Evolutionary conservation across 2,329 filamentous ascomycete species (phyloP).

Genomic region (Leptodontidium sp.): DNA sequence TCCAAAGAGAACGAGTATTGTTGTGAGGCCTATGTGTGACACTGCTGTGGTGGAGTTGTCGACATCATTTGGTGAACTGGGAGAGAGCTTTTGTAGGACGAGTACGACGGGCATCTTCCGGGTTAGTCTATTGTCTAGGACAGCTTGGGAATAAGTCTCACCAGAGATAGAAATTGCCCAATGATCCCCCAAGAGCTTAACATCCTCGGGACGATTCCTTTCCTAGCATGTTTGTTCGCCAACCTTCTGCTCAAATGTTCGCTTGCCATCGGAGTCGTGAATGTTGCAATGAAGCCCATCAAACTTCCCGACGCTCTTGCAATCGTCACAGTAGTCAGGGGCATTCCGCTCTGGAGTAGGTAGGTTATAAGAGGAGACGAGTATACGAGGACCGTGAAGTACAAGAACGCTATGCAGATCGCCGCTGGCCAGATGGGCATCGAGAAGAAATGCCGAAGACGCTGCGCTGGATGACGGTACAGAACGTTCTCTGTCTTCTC

Average conservation of each 20-base stretch:
- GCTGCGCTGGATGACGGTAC: slow-evolving; percentile 36
- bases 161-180: slow-evolving; percentile 49
- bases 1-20: slow-evolving; percentile 45
- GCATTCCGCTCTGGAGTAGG: slow-evolving; percentile 57
- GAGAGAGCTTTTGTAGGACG: slow-evolving; percentile 43
- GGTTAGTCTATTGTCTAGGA: slow-evolving; percentile 8
- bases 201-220: slow-evolving; percentile 27
- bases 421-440: slow-evolving; percentile 53
- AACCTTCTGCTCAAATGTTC: slow-evolving; percentile 41
- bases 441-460: slow-evolving; percentile 48
- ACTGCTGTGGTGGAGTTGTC: slow-evolving; percentile 31
- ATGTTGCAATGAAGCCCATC: slow-evolving; percentile 59
- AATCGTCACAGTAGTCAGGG: slow-evolving; percentile 53
- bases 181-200: slow-evolving; percentile 50
- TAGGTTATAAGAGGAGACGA: slow-evolving; percentile 62
- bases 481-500: slow-evolving; percentile 12
- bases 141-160: slow-evolving; percentile 33
- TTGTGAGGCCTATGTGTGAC: slow-evolving; percentile 27
- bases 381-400: slow-evolving; percentile 58
- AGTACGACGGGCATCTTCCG: slow-evolving; percentile 47
- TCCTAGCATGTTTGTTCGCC: slow-evolving; percentile 12
- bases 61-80: slow-evolving; percentile 1
- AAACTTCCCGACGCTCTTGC: slow-evolving; percentile 54
- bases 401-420: slow-evolving; percentile 57
- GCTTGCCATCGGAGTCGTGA: slow-evolving; percentile 58